Base-by-base conservation (phyloP, 2,329 filamentous ascomycete species). In the Simplicillium sp. region DNA sequence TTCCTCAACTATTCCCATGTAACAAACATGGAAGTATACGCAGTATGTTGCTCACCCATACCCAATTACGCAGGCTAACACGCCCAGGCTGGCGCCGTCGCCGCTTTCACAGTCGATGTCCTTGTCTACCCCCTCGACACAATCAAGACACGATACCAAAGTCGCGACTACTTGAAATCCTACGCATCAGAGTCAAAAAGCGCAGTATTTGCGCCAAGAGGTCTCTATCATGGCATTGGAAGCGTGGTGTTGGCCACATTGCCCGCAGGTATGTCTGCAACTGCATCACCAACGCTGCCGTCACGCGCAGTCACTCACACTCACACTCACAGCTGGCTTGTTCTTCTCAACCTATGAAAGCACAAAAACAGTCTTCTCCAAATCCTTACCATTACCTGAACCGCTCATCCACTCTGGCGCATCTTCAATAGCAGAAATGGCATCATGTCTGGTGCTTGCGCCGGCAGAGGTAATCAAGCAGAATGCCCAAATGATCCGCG, bases 311-410 rank as follows among this genome's bases (percentile, higher is more conserved):
- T n/a, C n/a, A n/a, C n/a, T 42, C 14, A 11, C 11, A 2, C 20
- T n/a, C 15, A 16, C 29, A 15, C 15, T 11, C 14, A 38, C 49
- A 84, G 84, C 87, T 39, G 87, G 87, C 44, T 72, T 87, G 11
- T 95, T 95, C 67, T 95, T 95, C 62, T 88, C 84, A 2, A 89
- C 85, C 1, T 95, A 95, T 59, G 88, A 95, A 63, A 78, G 72
- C 36, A 70, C 80, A 15, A 94, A 94, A 60, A 63, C 67, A 3
- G 59, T 75, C 3, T 69, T 94, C 2, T 68, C 70, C 13, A 59
- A 58, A 15, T 56, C 69, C 31, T 66, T 75, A 3, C 65, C 67
- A 44, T 46, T 87, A 1, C 84, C 86, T 1, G 68, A 76, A 38
- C 79, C 87, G 0, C 48, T 87, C 9, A 73, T 88, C 41, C 83